Conservation (phyloP, 2,329 filamentous ascomycete genomes). For the Colletotrichum sidae region DNA sequence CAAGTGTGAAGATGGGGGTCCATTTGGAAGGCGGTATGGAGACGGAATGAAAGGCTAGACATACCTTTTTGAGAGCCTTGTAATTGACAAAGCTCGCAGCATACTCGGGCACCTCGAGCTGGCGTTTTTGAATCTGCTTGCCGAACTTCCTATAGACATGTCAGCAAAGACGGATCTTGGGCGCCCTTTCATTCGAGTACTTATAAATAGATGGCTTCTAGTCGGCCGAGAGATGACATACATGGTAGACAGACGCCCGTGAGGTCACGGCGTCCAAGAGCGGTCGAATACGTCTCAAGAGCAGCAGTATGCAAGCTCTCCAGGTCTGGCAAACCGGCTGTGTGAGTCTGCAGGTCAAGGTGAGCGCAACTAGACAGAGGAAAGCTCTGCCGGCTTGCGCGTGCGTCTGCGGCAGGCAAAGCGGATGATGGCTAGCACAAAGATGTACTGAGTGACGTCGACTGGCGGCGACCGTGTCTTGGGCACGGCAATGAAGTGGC, state of each 20-base stretch:
- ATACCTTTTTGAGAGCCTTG: conserved; percentile 97
- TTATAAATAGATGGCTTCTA: not conserved
- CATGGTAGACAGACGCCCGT: conserved; percentile 31
- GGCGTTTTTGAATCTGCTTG: conserved; percentile 98
- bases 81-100: conserved; percentile 99
- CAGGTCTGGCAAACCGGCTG: conserved; percentile 13
- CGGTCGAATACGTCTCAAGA: conserved; percentile 4
- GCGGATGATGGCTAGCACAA: conserved; percentile 20
- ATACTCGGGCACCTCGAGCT: conserved; percentile 99
- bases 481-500: conserved; percentile 14
- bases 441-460: conserved; percentile 35
- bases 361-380: conserved; percentile 22
- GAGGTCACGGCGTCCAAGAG: conserved; percentile 27
- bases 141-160: conserved; percentile 88
- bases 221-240: conserved; percentile 14
- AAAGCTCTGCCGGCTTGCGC: conserved; percentile 22
- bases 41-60: conserved; percentile 40
- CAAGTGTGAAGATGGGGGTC: not conserved
- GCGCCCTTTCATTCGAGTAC: not conserved
- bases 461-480: conserved; percentile 12
- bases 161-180: conserved; percentile 11
- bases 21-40: conserved; percentile 6
- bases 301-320: conserved; percentile 13
- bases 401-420: conserved; percentile 24
- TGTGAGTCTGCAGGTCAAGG: conserved; percentile 23